Percentiles rank a stretch among this genome's conserved stretches.
These are phyloP conservation scores for Barnettozyma hawaiiensis DNA, from an alignment of 1,139 yeast genomes.

Conservation along the genomic window DNA sequence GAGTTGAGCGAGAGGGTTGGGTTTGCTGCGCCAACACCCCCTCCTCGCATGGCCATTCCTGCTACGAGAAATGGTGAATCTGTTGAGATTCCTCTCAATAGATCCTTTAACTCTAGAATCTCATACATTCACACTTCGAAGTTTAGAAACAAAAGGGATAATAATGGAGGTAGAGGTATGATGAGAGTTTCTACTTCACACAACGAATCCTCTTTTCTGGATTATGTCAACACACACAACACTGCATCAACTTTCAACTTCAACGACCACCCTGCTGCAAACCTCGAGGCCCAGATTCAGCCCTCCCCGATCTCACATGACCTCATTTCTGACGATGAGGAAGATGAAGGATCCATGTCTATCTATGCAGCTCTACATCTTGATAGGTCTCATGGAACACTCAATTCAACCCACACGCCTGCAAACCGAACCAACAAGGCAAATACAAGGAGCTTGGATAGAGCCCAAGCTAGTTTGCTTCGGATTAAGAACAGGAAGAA, in stretches of 20 bases:
- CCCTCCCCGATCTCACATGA: slow-evolving; percentile 4
- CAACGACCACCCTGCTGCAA: slow-evolving; percentile 12
- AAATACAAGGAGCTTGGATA: slow-evolving; percentile 45
- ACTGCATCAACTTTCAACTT: slow-evolving; percentile 21
- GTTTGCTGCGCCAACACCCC: slow-evolving; percentile 47
- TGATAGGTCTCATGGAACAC: slow-evolving; percentile 26
- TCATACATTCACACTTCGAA: slow-evolving; percentile 22
- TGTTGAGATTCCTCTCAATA: slow-evolving; percentile 58
- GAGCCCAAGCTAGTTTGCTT: slow-evolving; percentile 63
- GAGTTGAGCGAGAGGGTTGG: slow-evolving; percentile 10
- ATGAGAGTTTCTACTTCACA: slow-evolving; percentile 5
- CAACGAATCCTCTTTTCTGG: slow-evolving; percentile 21
- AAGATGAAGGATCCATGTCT: slow-evolving; percentile 38
- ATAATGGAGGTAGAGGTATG: slow-evolving; percentile 2
- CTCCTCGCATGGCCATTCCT: slow-evolving; percentile 79
- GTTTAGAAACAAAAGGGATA: slow-evolving; percentile 13
- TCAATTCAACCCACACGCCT: neutral
- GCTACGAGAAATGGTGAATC: slow-evolving; percentile 77
- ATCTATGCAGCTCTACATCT: slow-evolving; percentile 35
- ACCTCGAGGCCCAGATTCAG: slow-evolving; percentile 1
- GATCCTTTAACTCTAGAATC: slow-evolving; percentile 28
- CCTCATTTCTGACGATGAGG: slow-evolving; percentile 19
- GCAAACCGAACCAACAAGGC: slow-evolving; percentile 29
- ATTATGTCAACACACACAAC: slow-evolving; percentile 20
- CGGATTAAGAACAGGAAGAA: slow-evolving; percentile 57